A percentile compares a stretch with the other conserved stretches of the same genome.
These are phyloP conservation scores for Fusarium agapanthi DNA, from an alignment of 2,329 filamentous ascomycete species.

Conservation along the genomic window DNA sequence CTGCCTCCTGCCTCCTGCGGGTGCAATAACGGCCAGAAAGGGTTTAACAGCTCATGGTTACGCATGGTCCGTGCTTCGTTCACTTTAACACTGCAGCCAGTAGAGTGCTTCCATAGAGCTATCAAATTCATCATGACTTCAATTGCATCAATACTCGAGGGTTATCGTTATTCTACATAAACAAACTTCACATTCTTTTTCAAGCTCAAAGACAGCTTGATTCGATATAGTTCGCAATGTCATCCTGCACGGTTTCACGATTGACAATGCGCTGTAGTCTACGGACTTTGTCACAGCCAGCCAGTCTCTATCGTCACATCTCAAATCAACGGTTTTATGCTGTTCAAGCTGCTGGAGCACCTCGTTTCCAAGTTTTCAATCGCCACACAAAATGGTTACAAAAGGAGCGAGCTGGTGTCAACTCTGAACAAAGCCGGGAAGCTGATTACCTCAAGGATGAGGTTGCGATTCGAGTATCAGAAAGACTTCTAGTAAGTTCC, in stretches of 20 bases:
- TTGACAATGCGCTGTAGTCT: slow-evolving; percentile 41
- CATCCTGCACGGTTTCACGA: slow-evolving; percentile 39
- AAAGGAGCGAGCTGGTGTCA: slow-evolving; percentile 81
- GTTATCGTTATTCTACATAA: slow-evolving; percentile 7
- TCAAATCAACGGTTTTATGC: slow-evolving; percentile 70
- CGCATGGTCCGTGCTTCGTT: slow-evolving; percentile 34
- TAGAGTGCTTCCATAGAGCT: slow-evolving; percentile 27
- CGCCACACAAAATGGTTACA: slow-evolving; percentile 87
- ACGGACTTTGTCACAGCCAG: slow-evolving; percentile 31
- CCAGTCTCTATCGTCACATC: slow-evolving; percentile 20
- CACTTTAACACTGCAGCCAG: slow-evolving; percentile 27
- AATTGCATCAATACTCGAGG: slow-evolving; percentile 27
- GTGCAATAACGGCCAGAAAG: slow-evolving; percentile 20
- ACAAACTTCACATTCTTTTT: background rate
- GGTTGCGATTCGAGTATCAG: slow-evolving; percentile 83
- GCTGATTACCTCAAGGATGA: slow-evolving; percentile 96
- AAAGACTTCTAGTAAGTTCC: slow-evolving; percentile 76
- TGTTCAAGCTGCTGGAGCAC: slow-evolving; percentile 77
- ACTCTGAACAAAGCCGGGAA: slow-evolving; percentile 76
- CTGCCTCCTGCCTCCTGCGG: slow-evolving; percentile 24
- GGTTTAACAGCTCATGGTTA: slow-evolving; percentile 17
- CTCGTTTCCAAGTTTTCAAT: slow-evolving; percentile 91
- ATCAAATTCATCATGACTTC: slow-evolving; percentile 42
- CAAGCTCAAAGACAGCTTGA: slow-evolving; percentile 12
- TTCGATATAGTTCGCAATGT: slow-evolving; percentile 43